Percentiles rank a stretch among this genome's conserved stretches.
Evolutionary conservation across 2,329 filamentous ascomycete species (phyloP).

Genomic region (Ophiocordyceps camponoti-saundersi): DNA sequence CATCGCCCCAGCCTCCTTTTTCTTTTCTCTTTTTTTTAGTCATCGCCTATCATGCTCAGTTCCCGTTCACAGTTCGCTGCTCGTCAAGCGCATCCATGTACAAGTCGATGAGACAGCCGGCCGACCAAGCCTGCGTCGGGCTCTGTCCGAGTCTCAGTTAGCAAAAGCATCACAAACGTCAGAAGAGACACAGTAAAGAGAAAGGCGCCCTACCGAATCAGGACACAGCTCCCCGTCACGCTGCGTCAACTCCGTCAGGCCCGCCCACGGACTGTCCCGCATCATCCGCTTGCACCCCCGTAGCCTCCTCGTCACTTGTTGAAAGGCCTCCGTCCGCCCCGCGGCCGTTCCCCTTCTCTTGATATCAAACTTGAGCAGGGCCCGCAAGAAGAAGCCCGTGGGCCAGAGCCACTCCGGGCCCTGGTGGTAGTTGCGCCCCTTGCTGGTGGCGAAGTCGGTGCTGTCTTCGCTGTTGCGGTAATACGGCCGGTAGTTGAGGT

Average conservation of each 20-base stretch:
- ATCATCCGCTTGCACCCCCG: conserved; percentile 77
- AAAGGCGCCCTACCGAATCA: conserved; percentile 57
- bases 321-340: conserved; percentile 73
- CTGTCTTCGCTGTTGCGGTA: conserved; percentile 94
- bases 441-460: conserved; percentile 76
- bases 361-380: conserved; percentile 79
- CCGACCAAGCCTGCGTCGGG: conserved; percentile 93
- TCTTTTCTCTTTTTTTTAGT: neutral
- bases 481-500: conserved; percentile 85
- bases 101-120: conserved; percentile 82
- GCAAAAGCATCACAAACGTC: neutral
- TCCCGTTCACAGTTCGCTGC: conserved; percentile 11
- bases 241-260: conserved; percentile 83
- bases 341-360: conserved; percentile 41
- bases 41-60: neutral
- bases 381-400: conserved; percentile 85
- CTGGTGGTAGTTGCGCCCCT: conserved; percentile 95
- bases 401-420: conserved; percentile 98
- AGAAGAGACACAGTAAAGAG: conserved; percentile 1
- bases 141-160: conserved; percentile 34
- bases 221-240: conserved; percentile 67
- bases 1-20: neutral
- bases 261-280: conserved; percentile 67
- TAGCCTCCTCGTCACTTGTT: conserved; percentile 77
- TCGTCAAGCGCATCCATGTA: conserved; percentile 73